These are phyloP conservation scores for Cinchona pubescens DNA, from an alignment of 257 asterid species.

Conservation along the genomic window DNA sequence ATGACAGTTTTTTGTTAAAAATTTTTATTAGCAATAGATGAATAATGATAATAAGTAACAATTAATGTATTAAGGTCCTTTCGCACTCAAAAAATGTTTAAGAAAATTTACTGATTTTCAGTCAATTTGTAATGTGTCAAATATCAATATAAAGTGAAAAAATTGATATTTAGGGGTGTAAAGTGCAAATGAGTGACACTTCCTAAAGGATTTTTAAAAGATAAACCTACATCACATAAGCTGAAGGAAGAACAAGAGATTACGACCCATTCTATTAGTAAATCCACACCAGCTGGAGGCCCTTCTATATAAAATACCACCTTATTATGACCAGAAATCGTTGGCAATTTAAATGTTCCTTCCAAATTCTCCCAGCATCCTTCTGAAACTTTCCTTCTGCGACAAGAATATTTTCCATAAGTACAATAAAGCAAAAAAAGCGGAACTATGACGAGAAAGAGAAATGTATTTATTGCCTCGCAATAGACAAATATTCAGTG, in stretches of 20 bases:
- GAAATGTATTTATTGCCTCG: constrained; percentile 50
- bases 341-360: constrained; percentile 58
- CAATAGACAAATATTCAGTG: constrained; percentile 54
- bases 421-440: background rate
- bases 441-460: background rate
- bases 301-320: constrained; percentile 78
- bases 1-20: too few relatives aligned
- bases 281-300: constrained; percentile 70
- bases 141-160: too few relatives aligned
- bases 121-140: too few relatives aligned
- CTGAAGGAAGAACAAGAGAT: constrained; percentile 34
- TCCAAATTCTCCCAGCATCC: constrained; percentile 69
- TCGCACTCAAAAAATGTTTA: too few relatives aligned
- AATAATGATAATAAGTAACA: too few relatives aligned
- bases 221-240: constrained; percentile 47
- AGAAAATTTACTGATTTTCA: too few relatives aligned
- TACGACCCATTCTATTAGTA: constrained; percentile 62
- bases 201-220: too few relatives aligned
- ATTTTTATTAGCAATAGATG: too few relatives aligned
- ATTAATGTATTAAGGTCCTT: too few relatives aligned
- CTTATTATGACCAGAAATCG: constrained; percentile 49
- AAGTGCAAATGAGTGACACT: too few relatives aligned
- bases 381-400: constrained; percentile 54
- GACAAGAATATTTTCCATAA: constrained; percentile 20
- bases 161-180: too few relatives aligned